A percentile compares a stretch with the other conserved stretches of the same genome.
phyloP scores from a whole-genome alignment of 1,284 basidiomycete genomes.

The Stygiomarasmius scandens region DNA sequence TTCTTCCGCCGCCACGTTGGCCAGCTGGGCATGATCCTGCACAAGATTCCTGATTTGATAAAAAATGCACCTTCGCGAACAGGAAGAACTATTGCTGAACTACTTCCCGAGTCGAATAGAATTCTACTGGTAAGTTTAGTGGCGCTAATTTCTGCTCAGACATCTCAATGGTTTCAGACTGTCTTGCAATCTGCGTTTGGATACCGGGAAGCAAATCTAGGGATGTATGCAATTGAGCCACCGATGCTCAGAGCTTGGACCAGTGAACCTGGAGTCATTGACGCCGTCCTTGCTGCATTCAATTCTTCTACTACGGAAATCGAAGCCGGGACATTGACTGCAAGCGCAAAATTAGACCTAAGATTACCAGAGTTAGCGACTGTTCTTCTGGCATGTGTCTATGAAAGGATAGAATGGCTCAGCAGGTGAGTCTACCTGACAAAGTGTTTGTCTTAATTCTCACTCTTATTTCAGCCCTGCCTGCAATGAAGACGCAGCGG shows the following conservation, averaged over 20 bases:
- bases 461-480: conserved; percentile 37
- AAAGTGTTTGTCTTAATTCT: not conserved
- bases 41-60: conserved; percentile 53
- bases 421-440: conserved; percentile 49
- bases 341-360: conserved; percentile 28
- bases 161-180: conserved; percentile 44
- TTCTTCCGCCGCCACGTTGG: conserved; percentile 82
- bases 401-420: conserved; percentile 74
- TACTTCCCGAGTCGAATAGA: conserved; percentile 74
- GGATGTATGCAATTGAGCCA: conserved; percentile 76
- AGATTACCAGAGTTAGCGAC: conserved; percentile 77
- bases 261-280: conserved; percentile 66
- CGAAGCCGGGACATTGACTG: conserved; percentile 30
- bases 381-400: conserved; percentile 70
- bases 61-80: conserved; percentile 42
- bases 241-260: conserved; percentile 87
- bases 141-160: not conserved
- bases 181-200: conserved; percentile 73
- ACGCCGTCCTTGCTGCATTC: conserved; percentile 76
- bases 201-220: conserved; percentile 72
- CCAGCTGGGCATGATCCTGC: conserved; percentile 60
- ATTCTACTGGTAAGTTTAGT: conserved; percentile 60
- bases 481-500: conserved; percentile 46
- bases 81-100: conserved; percentile 41
- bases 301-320: conserved; percentile 61